Evolutionary conservation across 306 rosid species (phyloP).

Genomic region (Neltuma alba): DNA sequence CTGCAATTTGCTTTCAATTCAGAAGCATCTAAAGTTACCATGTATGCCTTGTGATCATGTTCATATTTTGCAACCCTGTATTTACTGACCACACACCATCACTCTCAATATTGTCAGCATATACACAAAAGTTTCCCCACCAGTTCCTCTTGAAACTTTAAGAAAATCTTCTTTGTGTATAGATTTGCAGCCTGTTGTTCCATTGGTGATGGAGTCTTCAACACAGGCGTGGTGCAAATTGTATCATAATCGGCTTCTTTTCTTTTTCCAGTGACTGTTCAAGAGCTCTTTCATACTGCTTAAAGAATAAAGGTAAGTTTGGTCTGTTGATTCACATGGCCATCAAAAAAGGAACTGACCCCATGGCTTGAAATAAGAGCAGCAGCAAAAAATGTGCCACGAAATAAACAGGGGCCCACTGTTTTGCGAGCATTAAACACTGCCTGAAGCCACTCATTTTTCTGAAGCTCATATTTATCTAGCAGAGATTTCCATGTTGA

Average conservation of each 20-base stretch:
- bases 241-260: slow-evolving; percentile 76
- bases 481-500: slow-evolving; percentile 64
- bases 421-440: slow-evolving; percentile 78
- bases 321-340: slow-evolving; percentile 80
- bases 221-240: slow-evolving; percentile 58
- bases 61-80: slow-evolving; percentile 82
- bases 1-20: slow-evolving; percentile 70
- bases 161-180: slow-evolving; percentile 68
- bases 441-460: slow-evolving; percentile 81
- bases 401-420: slow-evolving; percentile 88
- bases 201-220: slow-evolving; percentile 88
- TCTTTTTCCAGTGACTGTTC: slow-evolving; percentile 71
- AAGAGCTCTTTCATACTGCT: slow-evolving; percentile 71
- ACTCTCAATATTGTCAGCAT: slow-evolving; percentile 64
- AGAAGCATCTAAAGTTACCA: slow-evolving; percentile 54
- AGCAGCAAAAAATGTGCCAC: slow-evolving; percentile 78
- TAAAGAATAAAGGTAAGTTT: slow-evolving; percentile 63
- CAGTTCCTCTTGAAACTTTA: slow-evolving; percentile 75
- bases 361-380: slow-evolving; percentile 62
- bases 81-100: slow-evolving; percentile 57
- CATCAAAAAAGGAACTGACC: slow-evolving; percentile 64
- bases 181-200: slow-evolving; percentile 78
- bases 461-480: slow-evolving; percentile 56
- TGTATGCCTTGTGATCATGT: slow-evolving; percentile 67
- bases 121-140: slow-evolving; percentile 76